Percentiles rank a stretch among this genome's conserved stretches.
These are phyloP conservation scores for Penicillium roqueforti DNA, from an alignment of 495 filamentous ascomycete genomes.

Conservation along the genomic window DNA sequence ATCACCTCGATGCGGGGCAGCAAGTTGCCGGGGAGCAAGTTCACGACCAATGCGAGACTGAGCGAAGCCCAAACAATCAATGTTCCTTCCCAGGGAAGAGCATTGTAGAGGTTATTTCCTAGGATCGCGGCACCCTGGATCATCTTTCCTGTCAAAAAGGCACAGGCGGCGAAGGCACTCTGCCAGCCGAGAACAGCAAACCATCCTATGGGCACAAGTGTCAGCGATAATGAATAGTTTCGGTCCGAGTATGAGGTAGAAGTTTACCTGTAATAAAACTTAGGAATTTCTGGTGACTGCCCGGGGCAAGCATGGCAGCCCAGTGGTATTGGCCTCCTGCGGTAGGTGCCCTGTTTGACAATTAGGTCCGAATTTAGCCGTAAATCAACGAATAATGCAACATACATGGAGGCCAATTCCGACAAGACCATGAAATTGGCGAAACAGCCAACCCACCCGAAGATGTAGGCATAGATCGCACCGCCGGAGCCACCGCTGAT, in stretches of 20 bases:
- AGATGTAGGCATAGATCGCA: constrained; percentile 48
- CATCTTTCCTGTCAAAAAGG: constrained; percentile 31
- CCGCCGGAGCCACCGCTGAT: constrained; percentile 45
- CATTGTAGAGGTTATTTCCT: constrained; percentile 15
- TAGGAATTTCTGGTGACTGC: constrained; percentile 31
- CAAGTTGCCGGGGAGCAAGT: constrained; percentile 30
- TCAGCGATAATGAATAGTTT: constrained; percentile 10
- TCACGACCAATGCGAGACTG: constrained; percentile 21
- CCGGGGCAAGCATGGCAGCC: constrained; percentile 40
- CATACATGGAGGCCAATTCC: constrained; percentile 47
- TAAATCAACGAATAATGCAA: neutral
- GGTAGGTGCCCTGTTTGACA: constrained; percentile 29
- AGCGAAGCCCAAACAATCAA: constrained; percentile 35
- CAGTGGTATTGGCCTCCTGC: constrained; percentile 46
- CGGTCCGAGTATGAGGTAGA: neutral
- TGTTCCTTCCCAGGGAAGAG: constrained; percentile 39
- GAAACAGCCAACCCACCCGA: constrained; percentile 45
- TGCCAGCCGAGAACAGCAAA: constrained; percentile 37
- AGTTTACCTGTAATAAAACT: constrained; percentile 39
- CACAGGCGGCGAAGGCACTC: constrained; percentile 23
- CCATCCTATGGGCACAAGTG: constrained; percentile 19
- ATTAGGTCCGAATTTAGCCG: neutral
- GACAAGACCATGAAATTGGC: constrained; percentile 34
- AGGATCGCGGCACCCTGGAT: constrained; percentile 35
- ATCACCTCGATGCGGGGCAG: constrained; percentile 39